Evolutionary conservation across 305 asterid species (phyloP), one percentile per base, ranked within the genome.

Genomic region (Fraxinus baroniana): DNA sequence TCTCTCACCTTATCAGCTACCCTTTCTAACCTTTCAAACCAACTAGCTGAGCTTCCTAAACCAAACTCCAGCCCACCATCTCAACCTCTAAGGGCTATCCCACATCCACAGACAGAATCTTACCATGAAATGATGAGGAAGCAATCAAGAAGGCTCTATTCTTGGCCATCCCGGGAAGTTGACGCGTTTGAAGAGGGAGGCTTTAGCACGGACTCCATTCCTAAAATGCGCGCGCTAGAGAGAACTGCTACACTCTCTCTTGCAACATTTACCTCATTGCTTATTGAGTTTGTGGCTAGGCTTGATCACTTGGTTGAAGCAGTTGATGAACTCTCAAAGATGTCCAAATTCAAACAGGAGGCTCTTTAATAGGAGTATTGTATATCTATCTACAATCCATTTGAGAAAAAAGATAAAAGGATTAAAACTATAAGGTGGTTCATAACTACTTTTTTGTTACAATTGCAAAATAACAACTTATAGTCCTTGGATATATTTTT

Each of bases 251-350:
- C 91, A 5, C 66, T 91, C 4, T 93, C 97, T 7, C 87, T 91
- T 4, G 94, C 93, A 66, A 89, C 93, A 49, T 92, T 91, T 74
- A 88, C 94, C 22, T 91, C 91, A 8, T 73, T 93, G 86, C 91
- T 91, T 15, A 80, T 93, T 17, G 95, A 93, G 89, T 89, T 93
- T 76, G 91, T 90, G 83, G 95, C 93, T 17, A 81, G 97, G 77
- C 93, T 93, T 17, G 93, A 93, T 81, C 95, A 91, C 89, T 84
- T 93, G 80, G 93, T 90, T 52, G 97, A 88, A 74, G 93, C 94
- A 37, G 95, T 91, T n/a, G 92, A 91, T 84, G 78, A 86, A 35
- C 92, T 93, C 41, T 87, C 97, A 12, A 87, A 84, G 76, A 72
- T 90, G 95, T 95, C 93, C 10, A 85, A 88, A 70, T 93, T 91